phyloP scores from a whole-genome alignment of 805 yeast genomes.

The Teunomyces aglyptinius region DNA sequence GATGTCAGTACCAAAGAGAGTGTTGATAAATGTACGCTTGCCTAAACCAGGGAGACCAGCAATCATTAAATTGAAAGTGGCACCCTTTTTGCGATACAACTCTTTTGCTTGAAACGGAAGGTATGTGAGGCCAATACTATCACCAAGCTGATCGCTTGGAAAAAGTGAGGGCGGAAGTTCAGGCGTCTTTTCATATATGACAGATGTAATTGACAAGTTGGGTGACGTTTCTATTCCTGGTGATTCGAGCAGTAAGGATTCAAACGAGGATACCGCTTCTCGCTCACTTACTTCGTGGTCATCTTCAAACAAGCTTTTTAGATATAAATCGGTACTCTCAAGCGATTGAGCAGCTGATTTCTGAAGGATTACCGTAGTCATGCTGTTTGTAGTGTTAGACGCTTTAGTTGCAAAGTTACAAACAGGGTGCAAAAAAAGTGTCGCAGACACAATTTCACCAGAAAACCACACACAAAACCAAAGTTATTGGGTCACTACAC shows the following conservation, averaged over 20 bases:
- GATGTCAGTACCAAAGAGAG: conserved; percentile 19
- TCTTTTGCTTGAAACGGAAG: conserved; percentile 32
- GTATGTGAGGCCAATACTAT: conserved; percentile 17
- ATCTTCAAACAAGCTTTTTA: background rate
- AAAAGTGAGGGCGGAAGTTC: background rate
- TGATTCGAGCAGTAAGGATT: background rate
- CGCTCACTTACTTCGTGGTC: background rate
- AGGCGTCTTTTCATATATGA: background rate
- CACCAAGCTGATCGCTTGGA: background rate
- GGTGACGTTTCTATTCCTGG: background rate
- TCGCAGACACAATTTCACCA: background rate
- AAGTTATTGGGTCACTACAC: background rate
- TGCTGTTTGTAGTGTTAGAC: background rate
- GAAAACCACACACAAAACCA: background rate
- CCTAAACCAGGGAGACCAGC: conserved; percentile 32
- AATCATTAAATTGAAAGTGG: conserved; percentile 36
- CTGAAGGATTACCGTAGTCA: background rate
- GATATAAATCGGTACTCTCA: background rate
- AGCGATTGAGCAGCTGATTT: background rate
- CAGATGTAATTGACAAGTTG: background rate
- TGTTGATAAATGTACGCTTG: conserved; percentile 25
- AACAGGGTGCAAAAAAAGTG: background rate
- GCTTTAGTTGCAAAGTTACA: conserved; percentile 3
- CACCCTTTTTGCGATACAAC: conserved; percentile 26
- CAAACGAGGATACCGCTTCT: background rate